Percentiles rank a stretch among this genome's conserved stretches.
Conservation (phyloP, 2,329 filamentous ascomycete species). For the Graphilbum ipis-grandicollis region DNA sequence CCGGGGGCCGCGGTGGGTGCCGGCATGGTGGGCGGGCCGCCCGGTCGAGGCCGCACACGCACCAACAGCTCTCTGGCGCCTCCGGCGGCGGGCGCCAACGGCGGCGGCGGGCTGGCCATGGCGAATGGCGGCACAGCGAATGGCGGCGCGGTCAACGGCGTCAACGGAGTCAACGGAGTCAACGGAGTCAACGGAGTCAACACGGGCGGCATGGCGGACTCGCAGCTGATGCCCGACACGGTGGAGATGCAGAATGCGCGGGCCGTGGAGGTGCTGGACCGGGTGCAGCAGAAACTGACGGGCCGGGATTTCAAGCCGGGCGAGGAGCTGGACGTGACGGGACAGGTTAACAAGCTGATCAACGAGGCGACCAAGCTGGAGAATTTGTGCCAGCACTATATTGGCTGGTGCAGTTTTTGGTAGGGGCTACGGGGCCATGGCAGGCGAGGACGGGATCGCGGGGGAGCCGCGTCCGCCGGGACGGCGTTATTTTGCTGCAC, state of each 20-base stretch:
- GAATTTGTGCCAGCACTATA: conserved; percentile 97
- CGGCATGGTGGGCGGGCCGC: conserved; percentile 20
- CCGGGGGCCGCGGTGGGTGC: conserved; percentile 3
- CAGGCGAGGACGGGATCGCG: too few species aligned
- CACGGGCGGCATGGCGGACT: background rate
- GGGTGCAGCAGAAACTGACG: conserved; percentile 90
- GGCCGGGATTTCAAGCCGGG: conserved; percentile 78
- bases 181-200: background rate
- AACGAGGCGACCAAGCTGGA: conserved; percentile 91
- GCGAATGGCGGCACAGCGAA: conserved; percentile 5
- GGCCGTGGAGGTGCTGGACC: conserved; percentile 75
- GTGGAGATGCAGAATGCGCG: conserved; percentile 82
- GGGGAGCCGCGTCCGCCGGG: background rate
- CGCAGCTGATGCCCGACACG: conserved; percentile 19
- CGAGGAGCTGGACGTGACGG: conserved; percentile 69
- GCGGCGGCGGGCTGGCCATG: conserved; percentile 12
- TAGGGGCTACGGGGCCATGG: too few species aligned
- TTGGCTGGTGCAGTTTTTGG: conserved; percentile 99
- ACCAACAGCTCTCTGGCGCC: conserved; percentile 38
- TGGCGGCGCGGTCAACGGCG: background rate
- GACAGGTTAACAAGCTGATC: conserved; percentile 88
- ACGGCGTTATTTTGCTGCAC: background rate
- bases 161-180: background rate
- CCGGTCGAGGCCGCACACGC: conserved; percentile 30
- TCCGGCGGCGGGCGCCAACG: conserved; percentile 16